Conservation (phyloP, 2,329 filamentous ascomycete species). For the Botrytis medusae region DNA sequence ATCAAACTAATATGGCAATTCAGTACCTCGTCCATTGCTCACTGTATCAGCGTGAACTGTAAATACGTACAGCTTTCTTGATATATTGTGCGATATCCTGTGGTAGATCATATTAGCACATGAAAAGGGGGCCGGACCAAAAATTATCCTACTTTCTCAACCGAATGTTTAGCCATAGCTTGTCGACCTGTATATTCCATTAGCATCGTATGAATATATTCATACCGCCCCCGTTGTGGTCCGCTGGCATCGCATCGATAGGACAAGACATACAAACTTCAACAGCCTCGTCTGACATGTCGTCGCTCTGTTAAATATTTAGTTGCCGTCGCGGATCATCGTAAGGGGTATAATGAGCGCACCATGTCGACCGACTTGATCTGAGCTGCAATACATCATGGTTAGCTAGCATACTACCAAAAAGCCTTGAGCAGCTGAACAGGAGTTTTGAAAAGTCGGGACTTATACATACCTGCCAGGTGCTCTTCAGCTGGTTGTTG, state of each 20-base stretch:
- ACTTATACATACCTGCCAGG: constrained; percentile 15
- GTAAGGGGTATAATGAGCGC: constrained; percentile 39
- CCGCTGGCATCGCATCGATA: constrained; percentile 52
- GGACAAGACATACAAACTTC: constrained; percentile 75
- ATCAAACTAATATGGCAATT: constrained; percentile 71
- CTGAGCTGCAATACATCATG: constrained; percentile 61
- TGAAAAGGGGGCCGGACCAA: constrained; percentile 7
- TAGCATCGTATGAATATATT: neutral
- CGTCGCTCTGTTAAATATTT: constrained; percentile 69
- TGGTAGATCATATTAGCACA: constrained; percentile 25
- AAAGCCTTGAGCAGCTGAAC: neutral
- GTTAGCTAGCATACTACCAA: constrained; percentile 23
- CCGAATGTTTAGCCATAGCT: constrained; percentile 69
- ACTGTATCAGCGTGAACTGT: neutral
- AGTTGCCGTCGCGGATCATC: constrained; percentile 24
- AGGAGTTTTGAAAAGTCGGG: neutral
- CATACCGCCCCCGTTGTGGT: constrained; percentile 1
- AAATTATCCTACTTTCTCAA: constrained; percentile 60
- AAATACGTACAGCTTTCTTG: constrained; percentile 74
- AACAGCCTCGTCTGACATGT: constrained; percentile 94
- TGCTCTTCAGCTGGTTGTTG: constrained; percentile 34
- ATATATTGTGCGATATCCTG: constrained; percentile 95
- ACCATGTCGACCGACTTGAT: constrained; percentile 99
- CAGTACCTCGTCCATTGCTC: neutral
- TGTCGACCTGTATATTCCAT: constrained; percentile 55